phyloP scores from a whole-genome alignment of 2,329 filamentous ascomycete species.

The Biscogniauxia marginata region DNA sequence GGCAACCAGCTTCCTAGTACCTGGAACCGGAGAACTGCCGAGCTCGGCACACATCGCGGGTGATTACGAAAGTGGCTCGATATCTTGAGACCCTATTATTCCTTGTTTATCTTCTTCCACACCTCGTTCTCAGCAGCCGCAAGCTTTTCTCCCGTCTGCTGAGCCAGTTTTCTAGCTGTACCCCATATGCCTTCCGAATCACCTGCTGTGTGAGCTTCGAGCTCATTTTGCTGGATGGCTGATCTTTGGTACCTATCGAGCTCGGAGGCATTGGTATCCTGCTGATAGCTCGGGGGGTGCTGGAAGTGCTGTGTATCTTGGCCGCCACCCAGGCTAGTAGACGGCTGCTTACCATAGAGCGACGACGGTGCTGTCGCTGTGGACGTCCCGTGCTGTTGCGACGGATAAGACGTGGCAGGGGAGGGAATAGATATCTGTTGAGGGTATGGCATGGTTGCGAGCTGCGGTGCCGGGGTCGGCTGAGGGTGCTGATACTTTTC shows the following conservation, averaged over 20 bases:
- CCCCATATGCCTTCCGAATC: slow-evolving; percentile 49
- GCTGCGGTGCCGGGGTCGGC: slow-evolving; percentile 30
- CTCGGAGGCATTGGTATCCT: slow-evolving; percentile 53
- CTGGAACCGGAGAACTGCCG: slow-evolving; percentile 10
- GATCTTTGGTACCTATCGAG: slow-evolving; percentile 47
- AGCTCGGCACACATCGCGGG: slow-evolving; percentile 11
- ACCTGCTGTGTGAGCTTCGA: slow-evolving; percentile 26
- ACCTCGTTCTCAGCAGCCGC: slow-evolving; percentile 59
- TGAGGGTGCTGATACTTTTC: slow-evolving; percentile 41
- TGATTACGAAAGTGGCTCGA: not conserved
- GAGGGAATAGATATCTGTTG: slow-evolving; percentile 53
- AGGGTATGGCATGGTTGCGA: slow-evolving; percentile 38
- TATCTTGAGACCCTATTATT: slow-evolving; percentile 31
- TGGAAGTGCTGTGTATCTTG: slow-evolving; percentile 27
- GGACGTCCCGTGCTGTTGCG: slow-evolving; percentile 45
- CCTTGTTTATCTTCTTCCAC: slow-evolving; percentile 63
- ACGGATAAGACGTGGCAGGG: slow-evolving; percentile 40
- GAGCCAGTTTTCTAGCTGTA: slow-evolving; percentile 56
- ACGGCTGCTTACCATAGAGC: slow-evolving; percentile 25
- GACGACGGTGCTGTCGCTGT: slow-evolving; percentile 36
- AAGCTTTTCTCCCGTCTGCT: slow-evolving; percentile 55
- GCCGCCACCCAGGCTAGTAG: slow-evolving; percentile 25
- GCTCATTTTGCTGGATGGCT: slow-evolving; percentile 37
- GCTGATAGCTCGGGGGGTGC: slow-evolving; percentile 56
- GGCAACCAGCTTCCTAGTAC: slow-evolving; percentile 2